phyloP scores from a whole-genome alignment of 2,329 filamentous ascomycete species.

The Colletotrichum sp. region DNA sequence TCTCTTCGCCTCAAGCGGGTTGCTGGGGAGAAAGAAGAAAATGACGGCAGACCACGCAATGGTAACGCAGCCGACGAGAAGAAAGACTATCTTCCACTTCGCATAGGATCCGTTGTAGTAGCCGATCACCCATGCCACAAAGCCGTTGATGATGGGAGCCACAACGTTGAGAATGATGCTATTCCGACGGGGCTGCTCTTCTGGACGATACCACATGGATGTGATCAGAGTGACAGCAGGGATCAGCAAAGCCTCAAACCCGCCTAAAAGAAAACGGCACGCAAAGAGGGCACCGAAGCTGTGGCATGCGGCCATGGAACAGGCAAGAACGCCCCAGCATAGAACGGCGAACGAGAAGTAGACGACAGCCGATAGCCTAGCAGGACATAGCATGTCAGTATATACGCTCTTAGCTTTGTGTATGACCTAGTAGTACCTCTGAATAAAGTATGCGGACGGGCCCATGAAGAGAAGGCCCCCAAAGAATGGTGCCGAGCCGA shows the following conservation, averaged over 20 bases:
- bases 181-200: neutral
- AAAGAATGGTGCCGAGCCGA: neutral
- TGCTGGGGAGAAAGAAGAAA: neutral
- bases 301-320: neutral
- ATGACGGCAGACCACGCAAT: neutral
- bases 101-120: neutral
- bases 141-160: neutral
- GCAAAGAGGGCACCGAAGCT: neutral
- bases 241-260: neutral
- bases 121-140: neutral
- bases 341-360: neutral
- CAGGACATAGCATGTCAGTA: neutral
- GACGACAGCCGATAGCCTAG: neutral
- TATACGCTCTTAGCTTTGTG: rapidly evolving
- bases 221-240: neutral
- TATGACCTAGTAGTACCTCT: neutral
- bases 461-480: neutral
- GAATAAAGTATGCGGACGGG: neutral
- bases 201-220: neutral
- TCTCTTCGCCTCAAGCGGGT: neutral
- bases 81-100: neutral
- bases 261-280: neutral
- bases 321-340: neutral
- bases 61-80: neutral
- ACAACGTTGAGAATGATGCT: neutral